Base-by-base conservation (phyloP, 2,329 filamentous ascomycete genomes). In the Rosellinia necatrix region DNA sequence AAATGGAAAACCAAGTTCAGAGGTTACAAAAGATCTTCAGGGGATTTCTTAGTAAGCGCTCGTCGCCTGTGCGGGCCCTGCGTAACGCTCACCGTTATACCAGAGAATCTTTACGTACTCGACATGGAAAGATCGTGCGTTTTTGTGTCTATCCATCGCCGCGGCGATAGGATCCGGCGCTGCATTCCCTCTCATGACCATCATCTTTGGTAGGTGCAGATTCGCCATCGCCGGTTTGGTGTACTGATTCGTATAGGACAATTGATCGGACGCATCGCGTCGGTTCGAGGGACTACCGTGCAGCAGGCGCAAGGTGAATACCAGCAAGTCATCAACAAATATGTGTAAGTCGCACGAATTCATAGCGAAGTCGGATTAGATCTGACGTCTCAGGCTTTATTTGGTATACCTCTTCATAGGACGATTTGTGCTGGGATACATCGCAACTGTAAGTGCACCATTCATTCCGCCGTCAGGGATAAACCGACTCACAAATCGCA, bases 371-470 rank as follows among this genome's bases (percentile, higher is more conserved):
- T 19, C 35, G 38, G 49, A 22, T 29, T 46, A 13, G n/a, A 49
- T 41, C 6, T 7, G n/a, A 5, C 22, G 32, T 38, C 49, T 30
- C 49, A 84, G 82, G 1, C 75, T 92, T 0, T 90, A 85, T 69
- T 86, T 91, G 67, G 80, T 91, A 41, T 87, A 85, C 56, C 76
- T 92, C 9, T 92, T 91, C 69, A 72, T 90, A 32, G 87, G 76
- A 7, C 85, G 87, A 41, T 85, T 89, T 59, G 67, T 76, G 6
- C 73, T 88, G 21, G 83, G 82, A 58, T 90, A 89, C 62, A 73
- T 86, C 54, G 78, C 81, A 55, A 82, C 81, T 63, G 78, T 78
- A 72, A 74, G 74, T 30, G 13, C 12, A 6, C 7, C 21, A 32
- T 10, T 25, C 8, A 17, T 19, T n/a, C n/a, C n/a, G n/a, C n/a